A percentile compares a stretch with the other conserved stretches of the same genome.
Evolutionary conservation across 1,284 basidiomycete genomes (phyloP).

Genomic region (Moesziomyces sp.): DNA sequence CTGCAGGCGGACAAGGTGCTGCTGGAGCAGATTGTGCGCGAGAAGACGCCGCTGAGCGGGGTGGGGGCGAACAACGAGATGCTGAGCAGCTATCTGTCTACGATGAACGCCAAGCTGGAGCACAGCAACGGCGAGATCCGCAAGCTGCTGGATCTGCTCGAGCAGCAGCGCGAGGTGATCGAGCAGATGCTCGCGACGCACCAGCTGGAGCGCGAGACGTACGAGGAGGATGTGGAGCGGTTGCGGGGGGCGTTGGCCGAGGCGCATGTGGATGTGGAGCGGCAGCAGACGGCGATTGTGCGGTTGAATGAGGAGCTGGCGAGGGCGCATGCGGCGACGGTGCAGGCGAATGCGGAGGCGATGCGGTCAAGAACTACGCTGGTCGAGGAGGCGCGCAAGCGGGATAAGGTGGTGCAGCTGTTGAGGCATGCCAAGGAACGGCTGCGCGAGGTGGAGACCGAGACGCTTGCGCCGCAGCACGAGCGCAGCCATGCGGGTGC

Average conservation of each 20-base stretch:
- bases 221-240: constrained; percentile 48
- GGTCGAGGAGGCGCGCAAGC: constrained; percentile 40
- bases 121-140: constrained; percentile 49
- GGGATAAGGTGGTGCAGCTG: constrained; percentile 39
- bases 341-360: constrained; percentile 45
- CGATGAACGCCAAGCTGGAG: constrained; percentile 50
- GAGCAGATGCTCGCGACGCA: constrained; percentile 63
- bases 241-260: constrained; percentile 40
- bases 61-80: constrained; percentile 41
- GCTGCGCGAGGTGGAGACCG: constrained; percentile 30
- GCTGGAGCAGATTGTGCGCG: constrained; percentile 56
- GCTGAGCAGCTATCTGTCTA: constrained; percentile 44
- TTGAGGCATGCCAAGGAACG: constrained; percentile 37
- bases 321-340: constrained; percentile 30
- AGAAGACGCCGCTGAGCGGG: constrained; percentile 54
- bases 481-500: no score
- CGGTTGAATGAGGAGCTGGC: constrained; percentile 45
- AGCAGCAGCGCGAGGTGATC: constrained; percentile 60
- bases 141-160: constrained; percentile 57
- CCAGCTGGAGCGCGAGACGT: constrained; percentile 49
- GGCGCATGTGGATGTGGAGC: constrained; percentile 22
- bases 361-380: constrained; percentile 17
- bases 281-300: constrained; percentile 14
- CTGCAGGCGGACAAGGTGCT: constrained; percentile 57
- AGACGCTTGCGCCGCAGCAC: constrained; percentile 1